Percentiles rank a stretch among this genome's conserved stretches.
These are phyloP conservation scores for Planoprotostelium fungivorum DNA, from an alignment of 78 protist genomes.

Conservation along the genomic window DNA sequence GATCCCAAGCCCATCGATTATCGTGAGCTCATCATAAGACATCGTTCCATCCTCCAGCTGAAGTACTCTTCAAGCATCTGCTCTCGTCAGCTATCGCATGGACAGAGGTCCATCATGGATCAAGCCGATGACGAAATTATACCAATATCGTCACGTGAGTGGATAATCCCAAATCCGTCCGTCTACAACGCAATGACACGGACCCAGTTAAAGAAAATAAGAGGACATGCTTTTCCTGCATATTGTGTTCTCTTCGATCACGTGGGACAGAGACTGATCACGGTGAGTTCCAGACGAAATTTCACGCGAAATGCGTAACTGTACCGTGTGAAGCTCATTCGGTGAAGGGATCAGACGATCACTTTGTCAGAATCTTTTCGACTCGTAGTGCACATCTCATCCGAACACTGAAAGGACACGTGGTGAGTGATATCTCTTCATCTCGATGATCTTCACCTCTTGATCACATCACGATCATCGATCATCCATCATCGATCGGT, in stretches of 20 bases:
- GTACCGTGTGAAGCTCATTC: neutral
- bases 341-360: neutral
- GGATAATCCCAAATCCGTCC: neutral
- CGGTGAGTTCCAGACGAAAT: neutral
- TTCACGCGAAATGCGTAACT: neutral
- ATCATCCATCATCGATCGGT: neutral
- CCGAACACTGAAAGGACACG: neutral
- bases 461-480: neutral
- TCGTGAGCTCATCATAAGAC: neutral
- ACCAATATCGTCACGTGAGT: neutral
- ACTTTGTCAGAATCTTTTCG: neutral
- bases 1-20: neutral
- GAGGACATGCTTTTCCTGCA: neutral
- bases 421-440: neutral
- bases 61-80: too few species aligned
- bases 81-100: neutral
- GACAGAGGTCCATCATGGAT: neutral
- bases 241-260: neutral
- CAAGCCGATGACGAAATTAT: neutral
- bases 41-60: neutral
- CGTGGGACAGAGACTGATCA: neutral
- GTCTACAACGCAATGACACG: neutral
- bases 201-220: neutral
- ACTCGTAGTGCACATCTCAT: neutral
- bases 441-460: neutral